These are phyloP conservation scores for Dovyalis caffra DNA, from an alignment of 345 rosid species.

Conservation along the genomic window DNA sequence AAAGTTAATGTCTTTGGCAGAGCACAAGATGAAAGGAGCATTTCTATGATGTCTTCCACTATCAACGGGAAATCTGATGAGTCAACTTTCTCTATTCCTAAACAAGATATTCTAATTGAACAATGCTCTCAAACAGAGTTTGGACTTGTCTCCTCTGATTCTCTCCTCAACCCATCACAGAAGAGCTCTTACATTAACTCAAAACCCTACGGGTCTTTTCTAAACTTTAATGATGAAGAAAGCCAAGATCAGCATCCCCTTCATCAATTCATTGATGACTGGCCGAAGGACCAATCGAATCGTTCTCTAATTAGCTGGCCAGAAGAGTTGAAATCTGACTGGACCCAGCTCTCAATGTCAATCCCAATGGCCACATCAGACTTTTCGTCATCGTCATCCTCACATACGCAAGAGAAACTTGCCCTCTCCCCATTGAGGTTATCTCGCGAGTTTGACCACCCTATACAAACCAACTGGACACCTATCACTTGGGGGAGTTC, in stretches of 20 bases:
- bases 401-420: slow-evolving; percentile 38
- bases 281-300: slow-evolving; percentile 39
- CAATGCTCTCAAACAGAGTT: slow-evolving; percentile 34
- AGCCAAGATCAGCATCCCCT: slow-evolving; percentile 30
- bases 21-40: slow-evolving; percentile 26
- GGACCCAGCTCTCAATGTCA: slow-evolving; percentile 76
- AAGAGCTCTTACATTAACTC: slow-evolving; percentile 27
- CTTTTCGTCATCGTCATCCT: slow-evolving; percentile 43
- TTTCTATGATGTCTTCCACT: slow-evolving; percentile 32
- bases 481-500: slow-evolving; percentile 55
- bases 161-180: slow-evolving; percentile 43
- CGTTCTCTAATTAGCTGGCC: slow-evolving; percentile 42
- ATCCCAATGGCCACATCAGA: slow-evolving; percentile 47
- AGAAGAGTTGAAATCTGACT: slow-evolving; percentile 52
- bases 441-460: slow-evolving; percentile 46
- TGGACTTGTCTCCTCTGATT: slow-evolving; percentile 52
- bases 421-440: slow-evolving; percentile 50
- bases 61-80: slow-evolving; percentile 35
- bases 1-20: slow-evolving; percentile 29
- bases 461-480: slow-evolving; percentile 42
- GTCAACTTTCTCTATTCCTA: slow-evolving; percentile 24
- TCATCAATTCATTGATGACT: slow-evolving; percentile 44
- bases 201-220: slow-evolving; percentile 26
- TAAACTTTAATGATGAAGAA: slow-evolving; percentile 28
- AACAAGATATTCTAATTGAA: slow-evolving; percentile 31